Base-by-base conservation (phyloP, 1,284 basidiomycete species). In the Phlebopus sp. region DNA sequence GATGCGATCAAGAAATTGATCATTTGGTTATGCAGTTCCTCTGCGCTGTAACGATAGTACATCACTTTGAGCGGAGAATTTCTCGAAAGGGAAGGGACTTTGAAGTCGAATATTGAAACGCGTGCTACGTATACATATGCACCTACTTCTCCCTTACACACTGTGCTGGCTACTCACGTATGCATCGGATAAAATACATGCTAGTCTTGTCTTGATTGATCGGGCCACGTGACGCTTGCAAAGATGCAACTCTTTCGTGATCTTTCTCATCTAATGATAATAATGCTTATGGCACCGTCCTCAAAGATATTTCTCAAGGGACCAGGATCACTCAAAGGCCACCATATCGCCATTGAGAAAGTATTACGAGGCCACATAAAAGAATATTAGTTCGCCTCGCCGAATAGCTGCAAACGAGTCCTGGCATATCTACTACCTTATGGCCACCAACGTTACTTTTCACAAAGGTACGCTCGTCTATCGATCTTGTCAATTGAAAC, bases 1-100 rank as follows among this genome's bases (percentile, higher is more conserved):
- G 77, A 83, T 23, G 79, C 82, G 3, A 76, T 88, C 52, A 76
- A 74, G 62, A 68, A 72, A 46, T 78, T 84, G 27, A 69, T 85
- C 11, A 53, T 75, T 7, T 84, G 82, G 79, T 69, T 84, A 18
- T 83, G 76, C 40, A 47, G 58, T 13, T 50, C 52, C 43, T 32
- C 51, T 25, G 32, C 53, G 46, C 51, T 39, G 9, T 67, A 50
- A 62, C 47, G 10, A 13, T n/a, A 42, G 31, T 2, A 21, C 15
- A 3, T 19, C 17, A 25, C 40, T 36, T 42, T 36, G 42, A 18
- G 48, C 58, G 44, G 21, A 19, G 21, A 19, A 27, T 58, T 49
- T 37, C 29, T 39, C 13, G 17, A 15, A 32, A 46, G 37, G 14
- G 40, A 46, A 10, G 60, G 59, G 59, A 60, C 61, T 60, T 59